These are phyloP conservation scores for Xylaria sp. DNA, from an alignment of 2,329 filamentous ascomycete species.

Conservation along the genomic window DNA sequence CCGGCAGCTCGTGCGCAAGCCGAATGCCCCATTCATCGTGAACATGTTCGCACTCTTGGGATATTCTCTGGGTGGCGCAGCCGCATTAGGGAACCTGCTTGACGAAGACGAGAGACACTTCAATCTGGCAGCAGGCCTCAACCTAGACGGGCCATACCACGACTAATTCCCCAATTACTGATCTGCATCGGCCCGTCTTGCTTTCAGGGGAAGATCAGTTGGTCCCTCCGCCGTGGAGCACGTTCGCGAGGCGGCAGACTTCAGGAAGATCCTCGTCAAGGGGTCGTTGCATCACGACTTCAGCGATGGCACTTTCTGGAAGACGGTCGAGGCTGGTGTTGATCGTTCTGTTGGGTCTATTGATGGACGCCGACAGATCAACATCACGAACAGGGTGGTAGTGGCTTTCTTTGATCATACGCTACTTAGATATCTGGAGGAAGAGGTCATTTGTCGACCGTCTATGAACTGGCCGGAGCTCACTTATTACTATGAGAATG, in stretches of 20 bases:
- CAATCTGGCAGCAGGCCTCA: slow-evolving; percentile 18
- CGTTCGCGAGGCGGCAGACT: slow-evolving; percentile 11
- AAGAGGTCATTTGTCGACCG: background rate
- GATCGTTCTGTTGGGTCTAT: slow-evolving; percentile 7
- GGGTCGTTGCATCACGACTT: slow-evolving; percentile 20
- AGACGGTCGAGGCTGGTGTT: slow-evolving; percentile 6
- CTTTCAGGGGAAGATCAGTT: slow-evolving; percentile 15
- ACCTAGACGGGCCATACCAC: slow-evolving; percentile 21
- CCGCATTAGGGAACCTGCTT: background rate
- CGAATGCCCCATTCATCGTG: slow-evolving; percentile 8
- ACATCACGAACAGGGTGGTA: slow-evolving; percentile 10
- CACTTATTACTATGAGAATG: background rate
- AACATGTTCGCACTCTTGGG: slow-evolving; percentile 3
- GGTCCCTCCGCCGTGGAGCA: slow-evolving; percentile 17
- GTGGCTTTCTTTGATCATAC: slow-evolving; percentile 8
- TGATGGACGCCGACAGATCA: slow-evolving; percentile 7
- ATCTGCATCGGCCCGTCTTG: slow-evolving; percentile 14
- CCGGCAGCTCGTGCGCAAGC: slow-evolving; percentile 1
- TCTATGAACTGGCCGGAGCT: background rate
- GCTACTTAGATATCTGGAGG: background rate
- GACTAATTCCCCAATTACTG: slow-evolving; percentile 5
- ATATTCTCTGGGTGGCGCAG: slow-evolving; percentile 25
- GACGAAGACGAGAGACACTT: background rate
- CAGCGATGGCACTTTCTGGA: slow-evolving; percentile 21
- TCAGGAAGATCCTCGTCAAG: slow-evolving; percentile 10